A percentile compares a stretch with the other conserved stretches of the same genome.
Evolutionary conservation across 192 early-diverging fungal genomes (phyloP).

Genomic region (Backusella australiensis): DNA sequence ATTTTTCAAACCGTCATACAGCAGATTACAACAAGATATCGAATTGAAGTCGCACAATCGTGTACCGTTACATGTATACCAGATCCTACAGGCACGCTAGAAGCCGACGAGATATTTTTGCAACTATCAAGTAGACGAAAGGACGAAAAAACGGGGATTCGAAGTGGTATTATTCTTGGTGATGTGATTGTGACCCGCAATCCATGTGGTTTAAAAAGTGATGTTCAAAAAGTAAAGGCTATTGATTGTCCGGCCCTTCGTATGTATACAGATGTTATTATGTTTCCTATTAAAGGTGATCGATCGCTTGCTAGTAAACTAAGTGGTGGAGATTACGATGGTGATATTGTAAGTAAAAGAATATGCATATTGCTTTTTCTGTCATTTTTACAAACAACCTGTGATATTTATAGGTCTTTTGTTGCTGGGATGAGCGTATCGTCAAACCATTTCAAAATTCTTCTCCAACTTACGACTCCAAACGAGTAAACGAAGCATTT

Average conservation of each 20-base stretch:
- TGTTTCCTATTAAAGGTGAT: slow-evolving; percentile 65
- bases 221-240: slow-evolving; percentile 54
- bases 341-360: slow-evolving; percentile 47
- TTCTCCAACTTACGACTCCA: neutral
- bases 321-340: slow-evolving; percentile 80
- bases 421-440: slow-evolving; percentile 39
- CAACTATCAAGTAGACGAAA: slow-evolving; percentile 28
- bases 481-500: slow-evolving; percentile 23
- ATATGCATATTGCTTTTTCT: neutral
- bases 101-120: slow-evolving; percentile 25
- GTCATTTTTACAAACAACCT: neutral
- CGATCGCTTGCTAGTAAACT: slow-evolving; percentile 70
- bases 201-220: slow-evolving; percentile 65
- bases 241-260: slow-evolving; percentile 45
- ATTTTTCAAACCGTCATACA: slow-evolving; percentile 17
- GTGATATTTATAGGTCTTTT: slow-evolving; percentile 26
- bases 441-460: slow-evolving; percentile 16
- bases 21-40: slow-evolving; percentile 17
- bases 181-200: slow-evolving; percentile 47
- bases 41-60: slow-evolving; percentile 27
- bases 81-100: slow-evolving; percentile 32
- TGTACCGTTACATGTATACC: slow-evolving; percentile 32
- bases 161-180: slow-evolving; percentile 27
- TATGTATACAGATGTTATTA: slow-evolving; percentile 64
- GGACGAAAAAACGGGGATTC: slow-evolving; percentile 26